A percentile compares a stretch with the other conserved stretches of the same genome.
Evolutionary conservation across 441 rosid species (phyloP).

Genomic region (Pelargonium fulgidum): DNA sequence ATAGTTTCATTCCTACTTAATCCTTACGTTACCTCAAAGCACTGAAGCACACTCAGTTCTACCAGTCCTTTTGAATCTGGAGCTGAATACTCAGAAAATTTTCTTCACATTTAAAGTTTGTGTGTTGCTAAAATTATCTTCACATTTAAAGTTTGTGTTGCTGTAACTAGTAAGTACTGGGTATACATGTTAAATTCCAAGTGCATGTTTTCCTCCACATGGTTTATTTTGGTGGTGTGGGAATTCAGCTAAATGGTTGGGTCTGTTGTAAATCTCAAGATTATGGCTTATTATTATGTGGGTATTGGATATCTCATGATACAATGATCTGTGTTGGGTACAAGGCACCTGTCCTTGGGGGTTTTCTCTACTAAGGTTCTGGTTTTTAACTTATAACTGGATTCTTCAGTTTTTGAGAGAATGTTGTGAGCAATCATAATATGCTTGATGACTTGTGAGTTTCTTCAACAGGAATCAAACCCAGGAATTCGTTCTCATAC

Average conservation of each 20-base stretch:
- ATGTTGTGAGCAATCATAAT: neutral
- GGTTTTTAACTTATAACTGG: neutral
- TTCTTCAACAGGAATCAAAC: slow-evolving; percentile 50
- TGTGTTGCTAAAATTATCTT: neutral
- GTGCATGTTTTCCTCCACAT: neutral
- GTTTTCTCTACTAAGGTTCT: neutral
- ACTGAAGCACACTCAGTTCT: too few relatives aligned
- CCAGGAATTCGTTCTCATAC: slow-evolving; percentile 52
- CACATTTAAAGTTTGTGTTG: neutral
- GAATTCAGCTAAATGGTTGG: neutral
- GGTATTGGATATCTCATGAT: too few relatives aligned
- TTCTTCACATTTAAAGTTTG: neutral
- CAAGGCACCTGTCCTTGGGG: neutral
- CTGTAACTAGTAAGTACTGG: neutral
- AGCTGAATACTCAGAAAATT: neutral
- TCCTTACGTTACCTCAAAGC: neutral
- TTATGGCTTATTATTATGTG: neutral
- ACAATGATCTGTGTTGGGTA: neutral
- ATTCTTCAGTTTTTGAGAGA: neutral
- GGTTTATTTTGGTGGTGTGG: neutral
- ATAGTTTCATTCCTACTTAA: neutral
- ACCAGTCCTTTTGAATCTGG: neutral
- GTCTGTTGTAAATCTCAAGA: neutral
- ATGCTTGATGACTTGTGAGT: neutral
- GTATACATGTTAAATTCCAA: neutral